Evolutionary conservation across 257 asterid species (phyloP).

Genomic region (Mitragyna speciosa): DNA sequence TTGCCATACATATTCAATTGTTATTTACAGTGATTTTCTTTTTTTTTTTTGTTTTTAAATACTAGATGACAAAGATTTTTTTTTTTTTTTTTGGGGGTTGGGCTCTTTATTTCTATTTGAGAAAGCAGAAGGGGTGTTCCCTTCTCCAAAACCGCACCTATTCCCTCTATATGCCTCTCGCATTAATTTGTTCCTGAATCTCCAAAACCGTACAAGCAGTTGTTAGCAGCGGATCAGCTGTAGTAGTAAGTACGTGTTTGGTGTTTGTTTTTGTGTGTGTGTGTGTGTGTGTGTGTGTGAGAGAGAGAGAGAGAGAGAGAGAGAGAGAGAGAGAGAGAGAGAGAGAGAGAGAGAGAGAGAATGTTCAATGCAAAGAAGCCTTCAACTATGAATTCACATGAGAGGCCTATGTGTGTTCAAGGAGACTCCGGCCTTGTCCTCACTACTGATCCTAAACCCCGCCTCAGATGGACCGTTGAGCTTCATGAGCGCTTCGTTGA

Average conservation of each 20-base stretch:
- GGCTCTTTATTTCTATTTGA: not conserved
- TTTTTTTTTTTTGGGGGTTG: not conserved
- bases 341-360: slow-evolving; percentile 3
- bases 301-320: not conserved
- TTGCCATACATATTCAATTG: not conserved
- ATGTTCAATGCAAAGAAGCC: slow-evolving; percentile 48
- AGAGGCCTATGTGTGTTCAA: slow-evolving; percentile 46
- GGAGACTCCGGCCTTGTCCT: slow-evolving; percentile 90
- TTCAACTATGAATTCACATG: slow-evolving; percentile 34
- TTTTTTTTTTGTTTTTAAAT: too few species aligned
- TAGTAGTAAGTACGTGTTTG: not conserved
- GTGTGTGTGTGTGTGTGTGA: too few species aligned
- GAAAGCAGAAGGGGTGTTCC: not conserved
- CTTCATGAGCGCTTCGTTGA: slow-evolving; percentile 93
- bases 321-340: slow-evolving; percentile 3
- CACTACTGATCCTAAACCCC: slow-evolving; percentile 92
- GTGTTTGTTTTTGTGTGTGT: not conserved
- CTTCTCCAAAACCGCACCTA: not conserved
- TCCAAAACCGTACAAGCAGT: not conserved
- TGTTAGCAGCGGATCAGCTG: not conserved
- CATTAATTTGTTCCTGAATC: not conserved
- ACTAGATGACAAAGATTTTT: too few species aligned
- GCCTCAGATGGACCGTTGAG: slow-evolving; percentile 92
- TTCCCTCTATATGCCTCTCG: not conserved
- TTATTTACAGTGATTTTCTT: not conserved